Conservation (phyloP, 306 rosid species). For the Corylus avellana region DNA sequence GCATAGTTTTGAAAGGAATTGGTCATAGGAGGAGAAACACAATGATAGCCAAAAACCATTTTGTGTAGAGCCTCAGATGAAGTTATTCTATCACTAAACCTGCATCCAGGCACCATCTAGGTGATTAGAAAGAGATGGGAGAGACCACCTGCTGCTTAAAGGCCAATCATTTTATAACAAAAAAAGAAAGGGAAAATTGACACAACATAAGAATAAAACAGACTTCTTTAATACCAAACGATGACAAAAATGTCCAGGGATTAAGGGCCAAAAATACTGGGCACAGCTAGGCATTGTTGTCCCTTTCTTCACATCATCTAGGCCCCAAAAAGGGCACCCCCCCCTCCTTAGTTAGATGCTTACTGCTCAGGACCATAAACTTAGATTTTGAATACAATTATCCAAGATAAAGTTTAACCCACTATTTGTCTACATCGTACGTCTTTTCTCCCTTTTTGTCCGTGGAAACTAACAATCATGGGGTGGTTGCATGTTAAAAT, state of each 20-base stretch:
- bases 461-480: constrained; percentile 10
- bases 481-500: constrained; percentile 25
- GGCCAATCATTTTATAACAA: constrained; percentile 10
- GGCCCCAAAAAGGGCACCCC: constrained; percentile 14
- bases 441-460: constrained; percentile 28
- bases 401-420: constrained; percentile 31
- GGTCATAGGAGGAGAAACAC: not conserved
- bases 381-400: constrained; percentile 4
- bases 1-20: not conserved
- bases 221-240: constrained; percentile 36
- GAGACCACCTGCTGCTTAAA: constrained; percentile 1
- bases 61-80: not conserved
- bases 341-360: constrained; percentile 15
- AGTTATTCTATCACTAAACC: not conserved
- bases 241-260: constrained; percentile 53
- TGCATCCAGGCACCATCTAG: not conserved
- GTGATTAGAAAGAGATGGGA: constrained; percentile 12
- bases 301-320: constrained; percentile 39
- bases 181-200: constrained; percentile 36
- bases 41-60: not conserved
- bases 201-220: constrained; percentile 51
- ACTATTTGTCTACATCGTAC: constrained; percentile 24
- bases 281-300: constrained; percentile 48
- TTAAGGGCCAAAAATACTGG: constrained; percentile 34
- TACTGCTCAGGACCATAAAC: constrained; percentile 15